Percentiles rank a stretch among this genome's conserved stretches.
These are phyloP conservation scores for Saprolegnia parasitica DNA, from an alignment of 352 stramenopile genomes.

Conservation along the genomic window DNA sequence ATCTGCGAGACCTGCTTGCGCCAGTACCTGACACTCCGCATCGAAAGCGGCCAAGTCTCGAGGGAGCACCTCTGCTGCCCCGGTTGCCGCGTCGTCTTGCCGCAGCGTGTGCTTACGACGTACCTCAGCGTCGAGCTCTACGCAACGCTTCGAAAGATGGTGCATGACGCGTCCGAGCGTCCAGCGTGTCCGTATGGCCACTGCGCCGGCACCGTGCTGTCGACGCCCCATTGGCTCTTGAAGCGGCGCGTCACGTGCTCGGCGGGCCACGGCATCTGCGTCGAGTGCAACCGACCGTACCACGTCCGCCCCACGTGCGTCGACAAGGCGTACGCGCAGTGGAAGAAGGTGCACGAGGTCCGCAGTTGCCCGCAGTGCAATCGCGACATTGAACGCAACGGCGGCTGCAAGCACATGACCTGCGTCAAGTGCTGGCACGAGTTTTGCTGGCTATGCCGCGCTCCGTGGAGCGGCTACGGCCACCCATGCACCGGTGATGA, in stretches of 20 bases:
- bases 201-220: neutral
- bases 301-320: neutral
- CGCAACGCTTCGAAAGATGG: neutral
- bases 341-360: neutral
- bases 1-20: neutral
- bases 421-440: slow-evolving; percentile 12
- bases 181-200: neutral
- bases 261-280: neutral
- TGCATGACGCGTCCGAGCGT: neutral
- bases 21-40: neutral
- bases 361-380: slow-evolving; percentile 5
- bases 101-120: neutral
- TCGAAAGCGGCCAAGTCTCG: neutral
- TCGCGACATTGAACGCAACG: slow-evolving; percentile 10
- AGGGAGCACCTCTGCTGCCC: neutral
- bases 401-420: slow-evolving; percentile 16
- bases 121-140: neutral
- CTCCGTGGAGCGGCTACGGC: neutral
- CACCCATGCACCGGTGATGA: too few relatives aligned
- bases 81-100: neutral
- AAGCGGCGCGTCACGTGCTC: neutral
- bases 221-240: neutral
- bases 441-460: slow-evolving; percentile 7
- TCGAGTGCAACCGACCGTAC: neutral
- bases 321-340: neutral